Evolutionary conservation across 495 filamentous ascomycete species (phyloP).

Genomic region (Podospora pseudoanserina): DNA sequence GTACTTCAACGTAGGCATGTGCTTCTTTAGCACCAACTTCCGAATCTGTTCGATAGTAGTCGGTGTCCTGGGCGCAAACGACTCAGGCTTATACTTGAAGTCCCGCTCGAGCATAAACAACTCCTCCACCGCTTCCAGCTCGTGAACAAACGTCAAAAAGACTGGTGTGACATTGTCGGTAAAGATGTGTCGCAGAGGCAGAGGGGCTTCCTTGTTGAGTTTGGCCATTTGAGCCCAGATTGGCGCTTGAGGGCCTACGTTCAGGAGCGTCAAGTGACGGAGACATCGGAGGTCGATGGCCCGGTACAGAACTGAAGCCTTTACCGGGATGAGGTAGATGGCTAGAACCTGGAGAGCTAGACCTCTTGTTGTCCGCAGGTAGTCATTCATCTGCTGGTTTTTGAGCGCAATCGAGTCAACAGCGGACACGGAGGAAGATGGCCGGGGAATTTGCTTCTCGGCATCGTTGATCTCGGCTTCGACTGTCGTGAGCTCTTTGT

Average conservation of each 20-base stretch:
- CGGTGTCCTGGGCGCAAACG: constrained; percentile 43
- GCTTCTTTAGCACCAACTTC: constrained; percentile 47
- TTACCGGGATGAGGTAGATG: constrained; percentile 56
- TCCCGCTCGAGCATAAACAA: constrained; percentile 56
- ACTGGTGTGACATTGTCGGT: constrained; percentile 56
- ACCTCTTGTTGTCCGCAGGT: constrained; percentile 52
- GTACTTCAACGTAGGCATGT: constrained; percentile 39
- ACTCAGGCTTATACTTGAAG: constrained; percentile 45
- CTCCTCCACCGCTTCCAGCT: constrained; percentile 51
- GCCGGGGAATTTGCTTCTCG: constrained; percentile 15
- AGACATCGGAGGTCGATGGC: constrained; percentile 52
- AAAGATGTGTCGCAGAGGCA: constrained; percentile 53
- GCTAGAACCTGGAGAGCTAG: constrained; percentile 49
- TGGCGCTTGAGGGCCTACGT: constrained; percentile 55
- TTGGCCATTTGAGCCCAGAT: constrained; percentile 54
- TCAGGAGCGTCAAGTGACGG: constrained; percentile 54
- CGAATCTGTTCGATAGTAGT: constrained; percentile 53
- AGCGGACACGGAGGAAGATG: background rate
- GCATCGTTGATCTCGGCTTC: constrained; percentile 26
- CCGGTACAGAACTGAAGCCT: constrained; percentile 47
- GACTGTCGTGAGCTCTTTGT: constrained; percentile 23
- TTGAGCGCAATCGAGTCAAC: constrained; percentile 17
- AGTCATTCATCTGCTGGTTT: constrained; percentile 40
- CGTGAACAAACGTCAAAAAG: constrained; percentile 49
- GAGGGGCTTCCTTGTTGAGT: constrained; percentile 46